Percentiles rank a stretch among this genome's conserved stretches.
Conservation (phyloP, 768 basidiomycete genomes). For the Lyophyllum semitale region DNA sequence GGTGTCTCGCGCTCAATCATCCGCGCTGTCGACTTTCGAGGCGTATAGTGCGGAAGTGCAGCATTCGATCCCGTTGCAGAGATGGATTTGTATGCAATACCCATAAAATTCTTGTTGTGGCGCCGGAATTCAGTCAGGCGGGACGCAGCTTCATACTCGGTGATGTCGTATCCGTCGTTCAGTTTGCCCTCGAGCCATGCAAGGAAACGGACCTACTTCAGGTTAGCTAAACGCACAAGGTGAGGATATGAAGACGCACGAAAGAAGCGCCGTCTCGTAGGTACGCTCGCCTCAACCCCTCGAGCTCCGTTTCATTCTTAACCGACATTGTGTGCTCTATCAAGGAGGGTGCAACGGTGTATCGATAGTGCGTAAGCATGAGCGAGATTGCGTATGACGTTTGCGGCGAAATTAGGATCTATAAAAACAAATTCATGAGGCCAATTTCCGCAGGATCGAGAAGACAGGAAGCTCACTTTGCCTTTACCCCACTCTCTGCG, state of each 20-base stretch:
- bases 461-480: constrained; percentile 47
- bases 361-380: constrained; percentile 82
- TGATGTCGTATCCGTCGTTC: constrained; percentile 74
- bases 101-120: constrained; percentile 74
- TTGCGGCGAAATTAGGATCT: constrained; percentile 71
- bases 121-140: constrained; percentile 77
- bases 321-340: constrained; percentile 81
- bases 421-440: constrained; percentile 1
- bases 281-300: constrained; percentile 83
- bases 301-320: constrained; percentile 87
- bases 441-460: constrained; percentile 4
- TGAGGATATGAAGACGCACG: constrained; percentile 42
- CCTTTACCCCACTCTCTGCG: constrained; percentile 78
- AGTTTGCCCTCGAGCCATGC: constrained; percentile 90
- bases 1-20: constrained; percentile 79
- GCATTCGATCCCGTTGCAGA: constrained; percentile 90
- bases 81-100: constrained; percentile 88
- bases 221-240: constrained; percentile 10
- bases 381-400: constrained; percentile 84
- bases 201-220: constrained; percentile 68
- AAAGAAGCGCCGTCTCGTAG: constrained; percentile 87
- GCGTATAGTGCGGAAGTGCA: constrained; percentile 91
- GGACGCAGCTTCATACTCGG: constrained; percentile 91
- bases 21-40: constrained; percentile 64
- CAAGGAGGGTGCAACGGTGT: constrained; percentile 68